Base-by-base conservation (phyloP, 2,329 filamentous ascomycete species). In the Cercospora sp. region DNA sequence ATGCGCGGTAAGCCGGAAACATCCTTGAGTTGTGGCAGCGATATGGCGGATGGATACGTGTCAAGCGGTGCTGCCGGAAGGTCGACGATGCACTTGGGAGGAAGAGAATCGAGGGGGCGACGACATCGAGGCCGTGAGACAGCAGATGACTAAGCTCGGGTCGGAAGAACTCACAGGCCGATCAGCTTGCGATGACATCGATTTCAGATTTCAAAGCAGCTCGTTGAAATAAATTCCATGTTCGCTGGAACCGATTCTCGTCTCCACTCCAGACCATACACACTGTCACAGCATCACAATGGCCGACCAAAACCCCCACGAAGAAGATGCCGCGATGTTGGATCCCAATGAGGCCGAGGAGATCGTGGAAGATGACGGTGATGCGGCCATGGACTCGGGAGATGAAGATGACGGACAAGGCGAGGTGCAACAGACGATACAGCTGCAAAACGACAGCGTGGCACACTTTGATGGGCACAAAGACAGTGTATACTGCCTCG, bases 401-500 rank as follows among this genome's bases (percentile, higher is more conserved):
- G 88, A 89, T 64, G 85, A 80, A n/a, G 82, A 83, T 30, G 86
- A 89, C 73, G 62, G 51, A 26, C 51, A 23, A 31, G 62, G 53
- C 31, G 51, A 64, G 16, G 80, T 84, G 62, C 77, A 83, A 66
- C 83, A 90, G 78, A 92, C 95, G 79, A 88, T 97, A 51, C 82
- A 87, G 51, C 85, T 98, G 6, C 88, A 95, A 70, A 99, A 98
- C 84, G 94, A 99, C 84, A 96, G 93, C 72, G 85, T 90, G 72
- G 94, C 93, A 68, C 94, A 96, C 83, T 97, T 98, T 77, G 95
- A 98, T 83, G 81, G 82, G 39, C 93, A 97, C 83, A 91, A 89
- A 74, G 93, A 97, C 85, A 94, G 91, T 69, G 91, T 99, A 76
- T 99, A 97, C 83, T 89, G 92, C 81, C 95, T 99, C 78, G 93